Base-by-base conservation (phyloP, 1,284 basidiomycete species). In the Leccinum variabile region DNA sequence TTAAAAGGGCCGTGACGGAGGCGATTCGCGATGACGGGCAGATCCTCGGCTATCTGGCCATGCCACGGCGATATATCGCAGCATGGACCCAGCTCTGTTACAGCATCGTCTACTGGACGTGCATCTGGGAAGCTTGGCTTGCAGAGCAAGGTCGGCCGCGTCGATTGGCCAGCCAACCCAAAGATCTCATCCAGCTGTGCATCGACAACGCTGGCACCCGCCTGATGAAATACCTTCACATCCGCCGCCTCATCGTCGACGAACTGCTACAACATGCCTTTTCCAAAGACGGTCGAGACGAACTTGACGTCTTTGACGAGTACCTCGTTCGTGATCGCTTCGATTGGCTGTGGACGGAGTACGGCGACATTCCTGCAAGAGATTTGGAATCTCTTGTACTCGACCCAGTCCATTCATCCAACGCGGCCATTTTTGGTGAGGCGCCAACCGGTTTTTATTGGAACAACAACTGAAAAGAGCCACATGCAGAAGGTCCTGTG, bases 71-170 rank as follows among this genome's bases (percentile, higher is more conserved):
- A 13, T 54, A 54, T 32, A n/a, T 3, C 3, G 9, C 16, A 11
- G 54, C 54, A 11, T 54, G 54, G 54, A 35, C 18, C n/a, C 54
- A 54, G 18, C 54, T 54, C 9, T 54, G 54, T 33, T 54, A 35
- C n/a, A 35, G 9, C 30, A 35, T 54, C 14, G 32, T 54, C 6
- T 54, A 33, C 18, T 54, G 32, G 30, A 33, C 14, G 6, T 33
- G 6, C n/a, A 37, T 54, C 16, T 54, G 54, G 32, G n/a, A 54
- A 11, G 11, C 32, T 16, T 54, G 54, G 54, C 32, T 28, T 33
- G 32, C 32, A 35, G 32, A 33, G 18, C 10, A n/a, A 18, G 18
- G 18, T 33, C 32, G 18, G 11, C 54, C 33, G 37, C 30, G 13
- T 9, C n/a, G 18, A 9, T 37, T 54, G 9, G 18, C 14, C 10